Percentiles rank a stretch among this genome's conserved stretches.
phyloP scores from a whole-genome alignment of 169 alveolate genomes.

The Cryptosporidium felis region DNA sequence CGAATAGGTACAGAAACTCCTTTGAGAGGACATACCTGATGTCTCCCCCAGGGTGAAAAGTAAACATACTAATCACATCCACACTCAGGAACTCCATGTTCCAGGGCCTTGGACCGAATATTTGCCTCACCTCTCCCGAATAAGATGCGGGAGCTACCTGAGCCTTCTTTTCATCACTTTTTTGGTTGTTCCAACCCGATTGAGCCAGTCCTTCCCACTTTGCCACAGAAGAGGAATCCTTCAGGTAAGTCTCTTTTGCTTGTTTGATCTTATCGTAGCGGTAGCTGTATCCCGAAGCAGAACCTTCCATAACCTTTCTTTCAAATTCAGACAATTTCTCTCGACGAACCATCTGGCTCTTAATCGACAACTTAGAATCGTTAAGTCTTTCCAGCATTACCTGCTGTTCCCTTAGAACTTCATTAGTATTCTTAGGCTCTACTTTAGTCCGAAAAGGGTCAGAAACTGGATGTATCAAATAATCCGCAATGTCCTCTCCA shows the following conservation, averaged over 20 bases:
- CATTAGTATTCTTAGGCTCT: too few relatives aligned
- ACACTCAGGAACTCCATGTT: constrained; percentile 41
- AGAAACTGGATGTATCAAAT: too few relatives aligned
- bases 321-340: constrained; percentile 8
- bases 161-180: not conserved
- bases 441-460: too few relatives aligned
- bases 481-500: not conserved
- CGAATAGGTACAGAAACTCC: constrained; percentile 5
- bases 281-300: not conserved
- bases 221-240: not conserved
- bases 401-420: not conserved
- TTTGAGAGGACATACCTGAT: constrained; percentile 7
- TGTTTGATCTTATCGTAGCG: not conserved
- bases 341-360: not conserved
- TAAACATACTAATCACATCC: not conserved
- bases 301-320: constrained; percentile 5
- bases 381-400: not conserved
- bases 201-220: constrained; percentile 22
- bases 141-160: not conserved
- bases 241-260: not conserved
- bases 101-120: constrained; percentile 71
- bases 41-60: not conserved
- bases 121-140: constrained; percentile 12
- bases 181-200: constrained; percentile 38
- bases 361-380: not conserved